Evolutionary conservation across 192 early-diverging fungal genomes (phyloP).

Genomic region (Funneliformis geosporum): DNA sequence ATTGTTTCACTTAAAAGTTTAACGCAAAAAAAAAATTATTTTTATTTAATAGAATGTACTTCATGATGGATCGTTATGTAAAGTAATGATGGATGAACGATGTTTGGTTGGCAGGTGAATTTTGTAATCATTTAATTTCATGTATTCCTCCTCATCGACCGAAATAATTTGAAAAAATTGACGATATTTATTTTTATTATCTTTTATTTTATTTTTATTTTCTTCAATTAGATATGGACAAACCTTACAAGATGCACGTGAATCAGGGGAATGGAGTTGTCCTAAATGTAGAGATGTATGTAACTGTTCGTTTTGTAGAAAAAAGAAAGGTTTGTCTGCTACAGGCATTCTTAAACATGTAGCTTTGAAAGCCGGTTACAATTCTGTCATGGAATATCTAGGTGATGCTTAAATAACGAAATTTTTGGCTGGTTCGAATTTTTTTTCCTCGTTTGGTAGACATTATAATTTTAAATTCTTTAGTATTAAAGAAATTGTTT

Average conservation of each 20-base stretch:
- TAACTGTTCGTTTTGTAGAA: constrained; percentile 38
- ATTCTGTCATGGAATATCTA: constrained; percentile 35
- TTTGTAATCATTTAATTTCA: background rate
- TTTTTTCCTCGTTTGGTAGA: no score
- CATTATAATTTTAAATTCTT: no score
- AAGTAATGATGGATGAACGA: constrained; percentile 37
- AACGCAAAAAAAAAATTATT: background rate
- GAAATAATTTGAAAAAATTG: no score
- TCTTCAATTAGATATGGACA: constrained; percentile 24
- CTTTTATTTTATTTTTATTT: background rate
- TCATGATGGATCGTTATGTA: constrained; percentile 8
- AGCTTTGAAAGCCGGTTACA: constrained; percentile 23
- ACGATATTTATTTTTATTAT: no score
- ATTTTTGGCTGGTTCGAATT: no score
- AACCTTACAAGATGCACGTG: constrained; percentile 31
- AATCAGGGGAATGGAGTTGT: constrained; percentile 36
- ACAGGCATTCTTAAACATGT: constrained; percentile 31
- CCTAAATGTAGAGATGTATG: constrained; percentile 39
- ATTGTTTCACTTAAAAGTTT: background rate
- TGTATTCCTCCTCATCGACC: background rate
- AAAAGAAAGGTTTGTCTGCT: constrained; percentile 34
- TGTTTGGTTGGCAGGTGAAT: constrained; percentile 32
- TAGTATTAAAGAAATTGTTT: no score
- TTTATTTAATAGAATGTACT: constrained; percentile 9
- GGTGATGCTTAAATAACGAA: constrained; percentile 27